Base-by-base conservation (phyloP, 2,329 filamentous ascomycete genomes). In the Cladosporium cucumerinum region DNA sequence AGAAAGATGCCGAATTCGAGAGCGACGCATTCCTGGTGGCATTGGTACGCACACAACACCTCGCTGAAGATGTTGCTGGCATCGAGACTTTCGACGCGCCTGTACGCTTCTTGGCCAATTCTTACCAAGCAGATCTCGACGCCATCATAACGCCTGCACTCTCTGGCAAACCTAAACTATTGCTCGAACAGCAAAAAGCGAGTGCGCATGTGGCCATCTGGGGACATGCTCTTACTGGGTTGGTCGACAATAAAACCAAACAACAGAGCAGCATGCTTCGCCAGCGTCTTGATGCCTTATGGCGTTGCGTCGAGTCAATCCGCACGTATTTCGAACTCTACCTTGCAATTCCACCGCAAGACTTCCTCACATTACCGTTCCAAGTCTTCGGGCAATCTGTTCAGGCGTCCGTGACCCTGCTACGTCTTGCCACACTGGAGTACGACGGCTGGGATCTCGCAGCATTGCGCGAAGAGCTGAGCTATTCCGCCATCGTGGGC, bases 11-110 rank as follows among this genome's bases (percentile, higher is more conserved):
- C 39, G 72, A 75, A 55, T 69, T 69, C 60, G 66, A 71, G 6
- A 73, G 69, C 64, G 73, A 75, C 46, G 59, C 68, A 11, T 66
- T 71, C n/a, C 70, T 75, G 5, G 70, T 73, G 2, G 71, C 73
- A 28, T 68, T 73, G 52, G 70, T 75, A 2, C 69, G 71, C 3
- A 65, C 71, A 21, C 73, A 75, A 57, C 69, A 68, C 14, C 61
- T 74, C 2, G 68, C 69, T 12, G 70, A 74, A 61, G 66, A 72
- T 2, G 69, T 72, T 5, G 65, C 68, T 26, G 67, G 67, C 12
- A 67, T 68, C 8, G 69, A 71, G 25, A 57, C 64, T 16, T 66
- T 72, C 11, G 66, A 65, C 23, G 72, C 69, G 11, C 73, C 73
- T 0, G 63, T 72, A 5, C 67, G 67, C n/a, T 66, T 73, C 21